A percentile compares a stretch with the other conserved stretches of the same genome.
Evolutionary conservation across 2,329 filamentous ascomycete species (phyloP).

Genomic region (Epichloe sylvatica): DNA sequence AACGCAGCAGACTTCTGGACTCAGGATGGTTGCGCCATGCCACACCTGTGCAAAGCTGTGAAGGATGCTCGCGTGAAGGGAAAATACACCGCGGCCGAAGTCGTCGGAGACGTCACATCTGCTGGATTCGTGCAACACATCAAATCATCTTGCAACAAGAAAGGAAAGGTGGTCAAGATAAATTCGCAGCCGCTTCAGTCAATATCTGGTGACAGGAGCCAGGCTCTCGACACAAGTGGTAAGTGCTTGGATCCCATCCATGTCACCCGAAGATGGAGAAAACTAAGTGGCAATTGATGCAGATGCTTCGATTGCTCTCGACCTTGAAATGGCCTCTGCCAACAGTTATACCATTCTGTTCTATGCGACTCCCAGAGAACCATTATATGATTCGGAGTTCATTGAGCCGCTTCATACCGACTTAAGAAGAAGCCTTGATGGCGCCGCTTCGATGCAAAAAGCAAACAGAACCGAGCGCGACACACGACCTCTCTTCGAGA

Average conservation of each 20-base stretch:
- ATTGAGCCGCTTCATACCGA: slow-evolving; percentile 53
- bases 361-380: slow-evolving; percentile 45
- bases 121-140: slow-evolving; percentile 31
- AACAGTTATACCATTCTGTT: slow-evolving; percentile 63
- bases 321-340: slow-evolving; percentile 24
- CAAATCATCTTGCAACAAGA: slow-evolving; percentile 28
- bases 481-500: slow-evolving; percentile 59
- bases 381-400: slow-evolving; percentile 52
- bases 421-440: slow-evolving; percentile 47
- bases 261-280: neutral
- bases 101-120: slow-evolving; percentile 35
- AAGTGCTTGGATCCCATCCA: slow-evolving; percentile 7
- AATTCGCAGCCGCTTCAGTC: slow-evolving; percentile 27
- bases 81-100: slow-evolving; percentile 40
- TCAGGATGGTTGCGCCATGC: slow-evolving; percentile 34
- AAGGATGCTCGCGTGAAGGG: slow-evolving; percentile 21
- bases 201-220: slow-evolving; percentile 29
- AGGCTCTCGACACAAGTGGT: slow-evolving; percentile 36
- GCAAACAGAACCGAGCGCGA: slow-evolving; percentile 26
- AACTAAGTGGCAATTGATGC: neutral
- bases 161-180: slow-evolving; percentile 24
- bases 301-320: slow-evolving; percentile 39
- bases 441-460: slow-evolving; percentile 18
- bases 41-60: slow-evolving; percentile 34
- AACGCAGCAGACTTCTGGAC: slow-evolving; percentile 53